Evolutionary conservation across 2,329 filamentous ascomycete genomes (phyloP), one percentile per base, ranked within the genome.

Genomic region (Lojkania enalia): DNA sequence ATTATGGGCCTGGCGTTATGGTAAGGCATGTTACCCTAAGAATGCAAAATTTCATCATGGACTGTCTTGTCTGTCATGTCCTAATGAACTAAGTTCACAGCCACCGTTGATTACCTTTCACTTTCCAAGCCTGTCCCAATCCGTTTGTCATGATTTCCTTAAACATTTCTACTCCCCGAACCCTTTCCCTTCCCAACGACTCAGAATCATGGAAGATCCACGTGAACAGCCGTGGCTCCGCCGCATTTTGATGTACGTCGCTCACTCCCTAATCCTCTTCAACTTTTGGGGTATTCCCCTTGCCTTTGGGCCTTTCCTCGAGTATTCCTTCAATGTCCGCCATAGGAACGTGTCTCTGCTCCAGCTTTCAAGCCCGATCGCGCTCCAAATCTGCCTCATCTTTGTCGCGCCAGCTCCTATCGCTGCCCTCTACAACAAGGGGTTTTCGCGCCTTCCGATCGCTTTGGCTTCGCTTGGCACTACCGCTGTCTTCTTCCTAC

Each of bases 241-340:
- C 27, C 41, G 42, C 16, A 44, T 18, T 29, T 31, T 19, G 3
- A 29, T 39, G 9, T 39, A 42, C 33, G 15, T 32, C 37, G 52
- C 57, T 6, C 56, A 62, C 14, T 51, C 55, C 20, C 46, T 65
- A 1, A 27, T 64, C 19, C 50, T 56, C 40, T 60, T 60, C 57
- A 61, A 58, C 36, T 43, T 55, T 25, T 47, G 52, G 33, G 60
- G 63, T 13, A 48, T 60, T 2, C 55, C 54, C 1, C 48, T 66
- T n/a, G 61, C 58, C 14, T 57, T 48, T 11, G 56, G 57, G 5
- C 16, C 54, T 0, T 58, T 51, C 19, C 47, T 64, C 5, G 53
- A 64, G 31, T 57, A 57, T 48, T 50, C 55, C 44, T 61, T 52
- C 48, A 61, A 48, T 19, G 54, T 38, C 2, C 4, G 15, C 2